Evolutionary conservation across 352 stramenopile genomes (phyloP), one percentile per base, ranked within the genome.

Genomic region (Phytophthora sansomeana): DNA sequence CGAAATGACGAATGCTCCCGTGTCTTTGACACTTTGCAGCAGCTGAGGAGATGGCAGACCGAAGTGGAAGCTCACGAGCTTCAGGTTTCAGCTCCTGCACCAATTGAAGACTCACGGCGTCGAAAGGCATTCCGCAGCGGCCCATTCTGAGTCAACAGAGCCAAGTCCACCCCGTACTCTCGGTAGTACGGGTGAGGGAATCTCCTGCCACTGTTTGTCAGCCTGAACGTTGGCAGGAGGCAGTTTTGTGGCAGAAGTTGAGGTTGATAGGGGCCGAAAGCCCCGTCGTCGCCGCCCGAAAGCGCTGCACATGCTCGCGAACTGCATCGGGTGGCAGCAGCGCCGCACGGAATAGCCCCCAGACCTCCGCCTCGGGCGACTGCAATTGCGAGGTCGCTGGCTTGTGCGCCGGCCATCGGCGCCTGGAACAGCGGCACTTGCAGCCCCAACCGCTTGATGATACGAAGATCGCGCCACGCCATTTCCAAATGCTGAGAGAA

Each of bases 11-110:
- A 83, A 65, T 5, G 77, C 76, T 16, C 70, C 77, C 1, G 76
- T 75, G 21, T 72, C 65, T 7, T 80, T 79, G 26, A 87, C 65
- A n/a, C 47, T 48, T 49, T 58, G 16, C 6, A 89, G 32, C 55
- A 73, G 58, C 0, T 69, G 44, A 4, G 54, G 51, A 16, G 62
- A 43, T 13, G 80, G 80, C 1, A 89, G 55, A 6, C 78, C 82
- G 53, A 91, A 91, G 71, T 88, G 80, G 64, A 91, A 91, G 65
- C 80, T 91, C 17, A 91, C 78, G 11, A 89, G n/a, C 82, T 10
- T 72, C 44, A 1, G 78, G 80, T n/a, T 74, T 75, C 33, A 85
- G 65, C n/a, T 87, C 66, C 3, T 77, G 69, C 16, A 89, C 66
- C 19, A 89, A 58, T 29, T 72, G 53, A 4, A 84, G 67, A 57